Evolutionary conservation across 2,329 filamentous ascomycete species (phyloP), one percentile per base, ranked within the genome.

Genomic region (Aspergillus ibericus): DNA sequence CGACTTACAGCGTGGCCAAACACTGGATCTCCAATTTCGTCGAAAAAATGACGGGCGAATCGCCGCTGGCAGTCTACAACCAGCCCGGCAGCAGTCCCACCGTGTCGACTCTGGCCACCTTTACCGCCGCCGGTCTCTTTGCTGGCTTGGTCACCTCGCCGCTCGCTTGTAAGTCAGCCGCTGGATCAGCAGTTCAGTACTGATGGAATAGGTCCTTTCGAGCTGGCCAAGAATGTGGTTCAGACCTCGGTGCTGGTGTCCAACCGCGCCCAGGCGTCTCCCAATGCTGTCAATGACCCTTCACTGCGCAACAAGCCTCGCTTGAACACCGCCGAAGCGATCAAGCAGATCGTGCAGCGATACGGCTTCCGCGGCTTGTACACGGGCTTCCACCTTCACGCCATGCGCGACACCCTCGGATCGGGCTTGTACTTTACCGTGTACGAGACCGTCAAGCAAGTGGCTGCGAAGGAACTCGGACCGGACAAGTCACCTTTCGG

Each of bases 211-310:
- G 78, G 78, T 59, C 78, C 78, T 1, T 78, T 81, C 53, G 78
- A 81, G 68, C 66, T 80, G 34, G 75, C 78, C 51, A 81, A 81
- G 64, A 81, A 81, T 57, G 78, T 80, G 5, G 77, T 80, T 15
- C 78, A 81, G 63, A 79, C 78, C 8, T 80, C 78, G 1, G 78
- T 81, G 34, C 66, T 81, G 48, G 76, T 81, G 60, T 74, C 77
- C 8, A 74, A 78, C 38, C 70, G 76, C 32, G 69, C 74, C 35
- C 71, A 72, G 61, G 76, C 75, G 6, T 70, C 72, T 7, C 68
- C 73, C 0, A 71, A 71, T 53, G 74, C 72, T 3, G 66, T 68
- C 29, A 65, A 66, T 18, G 70, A 77, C 55, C 68, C 67, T 20
- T 69, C 69, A 4, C 61, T 78, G 48, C 75, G 75, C 20, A 64